Evolutionary conservation across 2,329 filamentous ascomycete species (phyloP).

Genomic region (Botrytis elliptica): DNA sequence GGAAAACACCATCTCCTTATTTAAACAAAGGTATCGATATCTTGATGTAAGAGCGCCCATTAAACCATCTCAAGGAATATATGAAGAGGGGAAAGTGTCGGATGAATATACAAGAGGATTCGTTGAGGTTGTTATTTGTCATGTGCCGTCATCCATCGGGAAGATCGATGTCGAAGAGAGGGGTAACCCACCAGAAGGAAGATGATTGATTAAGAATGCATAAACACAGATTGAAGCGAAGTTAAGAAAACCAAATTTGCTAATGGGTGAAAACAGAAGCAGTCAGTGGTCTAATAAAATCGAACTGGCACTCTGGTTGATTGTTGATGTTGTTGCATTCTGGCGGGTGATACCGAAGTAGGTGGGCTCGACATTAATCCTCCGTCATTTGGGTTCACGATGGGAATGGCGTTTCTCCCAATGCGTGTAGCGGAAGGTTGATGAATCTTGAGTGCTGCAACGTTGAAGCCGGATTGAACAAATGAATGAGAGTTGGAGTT

Average conservation of each 20-base stretch:
- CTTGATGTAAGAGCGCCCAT: slow-evolving; percentile 35
- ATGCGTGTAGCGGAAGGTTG: slow-evolving; percentile 86
- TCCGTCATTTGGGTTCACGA: slow-evolving; percentile 93
- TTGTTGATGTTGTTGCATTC: slow-evolving; percentile 49
- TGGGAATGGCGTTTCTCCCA: slow-evolving; percentile 89
- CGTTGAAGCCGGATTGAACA: slow-evolving; percentile 62
- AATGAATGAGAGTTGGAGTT: slow-evolving; percentile 66
- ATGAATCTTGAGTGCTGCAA: slow-evolving; percentile 73
- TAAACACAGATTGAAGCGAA: slow-evolving; percentile 36
- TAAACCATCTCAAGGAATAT: slow-evolving; percentile 38
- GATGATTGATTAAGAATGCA: slow-evolving; percentile 33
- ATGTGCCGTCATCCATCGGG: slow-evolving; percentile 32
- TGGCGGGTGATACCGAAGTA: slow-evolving; percentile 63
- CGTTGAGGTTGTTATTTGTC: slow-evolving; percentile 33
- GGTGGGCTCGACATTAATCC: slow-evolving; percentile 86
- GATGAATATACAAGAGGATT: slow-evolving; percentile 40
- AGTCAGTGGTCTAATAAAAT: slow-evolving; percentile 34
- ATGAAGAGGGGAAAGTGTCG: slow-evolving; percentile 26
- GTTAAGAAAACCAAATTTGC: slow-evolving; percentile 30
- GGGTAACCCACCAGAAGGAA: slow-evolving; percentile 36
- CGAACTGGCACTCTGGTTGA: slow-evolving; percentile 23
- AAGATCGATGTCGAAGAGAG: slow-evolving; percentile 37
- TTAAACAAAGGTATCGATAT: slow-evolving; percentile 41
- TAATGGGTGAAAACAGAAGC: slow-evolving; percentile 28
- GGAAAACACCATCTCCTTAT: slow-evolving; percentile 35